Conservation (phyloP, 345 rosid genomes). For the Salix dunnii region DNA sequence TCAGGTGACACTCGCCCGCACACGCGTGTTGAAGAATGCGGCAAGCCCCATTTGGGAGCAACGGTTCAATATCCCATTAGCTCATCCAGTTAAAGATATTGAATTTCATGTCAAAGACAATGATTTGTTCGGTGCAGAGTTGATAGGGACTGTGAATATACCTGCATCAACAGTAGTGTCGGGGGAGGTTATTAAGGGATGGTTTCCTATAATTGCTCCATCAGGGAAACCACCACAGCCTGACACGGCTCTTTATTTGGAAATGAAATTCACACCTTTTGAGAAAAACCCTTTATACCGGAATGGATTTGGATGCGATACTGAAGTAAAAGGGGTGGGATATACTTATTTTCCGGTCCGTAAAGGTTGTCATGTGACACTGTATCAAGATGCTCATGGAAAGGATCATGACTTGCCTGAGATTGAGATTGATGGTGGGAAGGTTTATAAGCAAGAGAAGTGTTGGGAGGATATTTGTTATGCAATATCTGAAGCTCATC, state of each 20-base stretch:
- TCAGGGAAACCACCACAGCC: constrained; percentile 52
- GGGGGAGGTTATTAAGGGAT: constrained; percentile 38
- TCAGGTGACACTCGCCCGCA: constrained; percentile 80
- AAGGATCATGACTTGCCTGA: constrained; percentile 40
- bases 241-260: constrained; percentile 46
- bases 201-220: constrained; percentile 50
- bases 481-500: constrained; percentile 90
- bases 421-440: constrained; percentile 46
- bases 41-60: constrained; percentile 70
- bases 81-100: constrained; percentile 59
- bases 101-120: constrained; percentile 85
- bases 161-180: constrained; percentile 42
- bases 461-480: constrained; percentile 97
- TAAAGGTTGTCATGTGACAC: constrained; percentile 56
- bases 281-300: constrained; percentile 50
- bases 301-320: constrained; percentile 62
- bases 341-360: constrained; percentile 76
- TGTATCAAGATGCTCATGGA: constrained; percentile 92
- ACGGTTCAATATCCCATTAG: constrained; percentile 55
- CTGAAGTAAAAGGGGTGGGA: constrained; percentile 53
- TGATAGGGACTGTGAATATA: constrained; percentile 56
- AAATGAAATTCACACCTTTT: constrained; percentile 62
- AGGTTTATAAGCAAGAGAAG: constrained; percentile 40
- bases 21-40: constrained; percentile 66
- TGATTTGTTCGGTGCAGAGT: constrained; percentile 73